Evolutionary conservation across 768 basidiomycete genomes (phyloP).

Genomic region (Obba rivulosa): DNA sequence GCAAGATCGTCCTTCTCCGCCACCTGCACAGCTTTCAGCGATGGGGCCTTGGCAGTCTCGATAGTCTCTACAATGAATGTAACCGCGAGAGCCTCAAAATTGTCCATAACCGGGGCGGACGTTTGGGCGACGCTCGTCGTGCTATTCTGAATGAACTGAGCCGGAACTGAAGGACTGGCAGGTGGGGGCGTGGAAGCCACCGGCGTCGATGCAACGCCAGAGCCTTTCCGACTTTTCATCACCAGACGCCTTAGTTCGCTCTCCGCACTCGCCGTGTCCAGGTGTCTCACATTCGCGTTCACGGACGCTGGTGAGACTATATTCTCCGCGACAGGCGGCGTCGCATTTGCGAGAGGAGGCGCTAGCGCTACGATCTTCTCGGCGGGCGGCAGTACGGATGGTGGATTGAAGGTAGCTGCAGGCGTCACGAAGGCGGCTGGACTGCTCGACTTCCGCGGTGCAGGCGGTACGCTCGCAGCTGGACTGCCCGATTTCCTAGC

Average conservation of each 20-base stretch:
- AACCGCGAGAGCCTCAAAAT: slow-evolving; percentile 48
- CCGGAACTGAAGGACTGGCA: too few relatives aligned
- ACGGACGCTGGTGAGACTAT: neutral
- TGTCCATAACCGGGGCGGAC: neutral
- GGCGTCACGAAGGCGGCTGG: slow-evolving; percentile 5
- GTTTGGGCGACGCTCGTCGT: neutral
- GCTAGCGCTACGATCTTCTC: too few relatives aligned
- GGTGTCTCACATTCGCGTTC: neutral
- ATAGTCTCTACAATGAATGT: slow-evolving; percentile 57
- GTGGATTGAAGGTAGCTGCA: slow-evolving; percentile 1
- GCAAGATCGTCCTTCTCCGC: slow-evolving; percentile 31
- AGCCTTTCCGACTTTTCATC: slow-evolving; percentile 30
- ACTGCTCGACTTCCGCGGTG: neutral
- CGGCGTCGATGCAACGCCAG: slow-evolving; percentile 5
- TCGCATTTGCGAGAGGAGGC: neutral
- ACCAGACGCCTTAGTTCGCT: slow-evolving; percentile 24
- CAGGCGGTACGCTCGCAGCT: neutral
- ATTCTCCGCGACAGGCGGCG: neutral
- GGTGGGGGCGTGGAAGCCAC: too few relatives aligned
- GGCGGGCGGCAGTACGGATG: neutral
- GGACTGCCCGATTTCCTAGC: neutral
- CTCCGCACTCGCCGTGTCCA: slow-evolving; percentile 35
- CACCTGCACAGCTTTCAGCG: neutral
- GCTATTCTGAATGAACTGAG: too few relatives aligned
- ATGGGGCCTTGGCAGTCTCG: slow-evolving; percentile 32